Evolutionary conservation across 2,329 filamentous ascomycete species (phyloP), one percentile per base, ranked within the genome.

Genomic region (Penicillium corylophilum): DNA sequence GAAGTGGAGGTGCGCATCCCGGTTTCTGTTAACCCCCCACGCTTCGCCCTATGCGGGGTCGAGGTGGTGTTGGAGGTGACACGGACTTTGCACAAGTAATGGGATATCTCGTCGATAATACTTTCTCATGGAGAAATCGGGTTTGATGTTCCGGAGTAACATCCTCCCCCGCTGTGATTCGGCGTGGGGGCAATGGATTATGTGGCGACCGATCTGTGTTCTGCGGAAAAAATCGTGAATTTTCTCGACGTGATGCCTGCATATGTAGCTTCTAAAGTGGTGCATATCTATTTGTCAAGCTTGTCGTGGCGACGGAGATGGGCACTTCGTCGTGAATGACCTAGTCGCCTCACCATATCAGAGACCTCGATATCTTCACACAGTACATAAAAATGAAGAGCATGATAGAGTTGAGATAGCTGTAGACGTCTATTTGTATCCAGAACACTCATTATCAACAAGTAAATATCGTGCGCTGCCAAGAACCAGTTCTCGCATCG

Each of bases 401-500:
- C 33, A 36, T 8, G 7, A 36, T 36, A 4, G 9, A 13, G 6
- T 38, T 20, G 16, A 13, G 18, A 22, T 20, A 33, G 31, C 15
- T 20, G 13, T 6, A 20, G 16, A 22, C 1, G 4, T 18, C 18
- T 13, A 4, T 4, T 38, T 20, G 2, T 9, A 3, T 38, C 13
- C 35, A 20, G 8, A 10, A 29, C 10, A 28, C n/a, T 31, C n/a
- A 26, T 16, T 8, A 2, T 13, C 5, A 10, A 10, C 20, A 41
- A 36, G 36, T 36, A 38, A 43, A 43, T 42, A 28, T 38, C 44
- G 24, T 26, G 36, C n/a, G n/a, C 35, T 38, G 53, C 53, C 50
- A 56, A 56, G 53, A 55, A 56, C 29, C 31, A 33, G 33, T 35
- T 41, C n/a, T 29, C 33, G 22, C 42, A 38, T 36, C 31, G 20